Evolutionary conservation across 257 asterid species (phyloP), one percentile per base, ranked within the genome.

Genomic region (Euphrasia confusa): DNA sequence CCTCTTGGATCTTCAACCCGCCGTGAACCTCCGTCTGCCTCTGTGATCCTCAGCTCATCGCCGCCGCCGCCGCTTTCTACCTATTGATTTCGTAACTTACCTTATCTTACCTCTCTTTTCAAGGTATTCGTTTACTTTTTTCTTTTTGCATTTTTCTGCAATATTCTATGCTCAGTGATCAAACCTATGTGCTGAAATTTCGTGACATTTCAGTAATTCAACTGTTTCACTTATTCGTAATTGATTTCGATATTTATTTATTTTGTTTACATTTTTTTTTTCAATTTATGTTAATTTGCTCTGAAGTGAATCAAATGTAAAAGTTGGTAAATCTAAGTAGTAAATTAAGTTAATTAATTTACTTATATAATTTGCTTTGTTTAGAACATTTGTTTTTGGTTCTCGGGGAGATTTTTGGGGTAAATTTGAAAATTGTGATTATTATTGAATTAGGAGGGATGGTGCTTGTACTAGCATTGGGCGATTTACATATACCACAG

Each of bases 401-500:
- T 57, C 68, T 30, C 50, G 42, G 58, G 67, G 24, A 64, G 64
- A 58, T 69, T 40, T 49, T 67, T 28, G 7, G 58, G 32, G n/a
- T 48, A n/a, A 57, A 59, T 39, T 35, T 35, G 61, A 45, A 40
- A 64, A 50, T 52, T 44, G 60, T 69, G 44, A 52, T 64, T n/a
- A n/a, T n/a, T n/a, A 35, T 35, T 57, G 37, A 37, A 60, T 21
- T 66, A 49, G 63, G 56, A 66, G 73, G 57, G 72, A 92, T 92
- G 99, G 99, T 92, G 79, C 80, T 92, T 67, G 97, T 92, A 12
- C 80, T 92, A 59, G 99, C 97, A 12, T 77, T 92, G 76, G 96
- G 99, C n/a, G 98, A 92, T 84, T 77, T 92, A 69, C 98, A 92
- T 64, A 84, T 86, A 69, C 98, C 98, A 7, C 95, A 88, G 60